phyloP scores from a whole-genome alignment of 441 rosid species.

The Breynia disticha region DNA sequence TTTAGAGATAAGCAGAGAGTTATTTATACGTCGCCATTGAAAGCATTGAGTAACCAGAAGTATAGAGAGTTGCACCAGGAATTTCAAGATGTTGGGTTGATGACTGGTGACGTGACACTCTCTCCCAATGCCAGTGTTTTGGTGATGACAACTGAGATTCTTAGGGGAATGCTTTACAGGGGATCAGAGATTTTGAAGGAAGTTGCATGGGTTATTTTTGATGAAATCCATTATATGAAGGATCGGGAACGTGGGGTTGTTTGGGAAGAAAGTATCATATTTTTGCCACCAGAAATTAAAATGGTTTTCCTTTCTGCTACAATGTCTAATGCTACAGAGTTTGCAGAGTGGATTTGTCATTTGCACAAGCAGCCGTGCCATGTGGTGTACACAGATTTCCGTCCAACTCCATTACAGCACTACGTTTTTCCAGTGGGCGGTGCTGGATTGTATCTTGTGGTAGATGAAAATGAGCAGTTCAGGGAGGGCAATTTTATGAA shows the following conservation, averaged over 20 bases:
- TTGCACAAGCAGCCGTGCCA: conserved; percentile 93
- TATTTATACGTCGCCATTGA: conserved; percentile 85
- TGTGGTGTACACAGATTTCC: conserved; percentile 89
- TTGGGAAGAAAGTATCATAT: conserved; percentile 96
- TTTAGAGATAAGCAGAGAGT: conserved; percentile 92
- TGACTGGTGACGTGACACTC: conserved; percentile 96
- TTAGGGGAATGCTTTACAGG: conserved; percentile 89
- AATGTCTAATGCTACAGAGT: conserved; percentile 95
- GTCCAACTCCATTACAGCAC: conserved; percentile 97
- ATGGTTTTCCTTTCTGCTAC: conserved; percentile 97
- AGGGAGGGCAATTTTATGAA: conserved; percentile 84
- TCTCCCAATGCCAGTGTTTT: conserved; percentile 88
- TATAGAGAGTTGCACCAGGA: conserved; percentile 85
- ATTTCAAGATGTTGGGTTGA: conserved; percentile 88
- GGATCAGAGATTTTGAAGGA: conserved; percentile 94
- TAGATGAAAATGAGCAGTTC: conserved; percentile 87
- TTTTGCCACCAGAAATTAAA: conserved; percentile 87
- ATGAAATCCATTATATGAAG: conserved; percentile 95
- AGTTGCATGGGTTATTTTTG: conserved; percentile 95
- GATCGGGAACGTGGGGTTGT: conserved; percentile 97
- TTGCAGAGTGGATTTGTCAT: conserved; percentile 92
- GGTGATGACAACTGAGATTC: conserved; percentile 95
- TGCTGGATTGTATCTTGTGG: conserved; percentile 81
- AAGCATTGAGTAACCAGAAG: conserved; percentile 97
- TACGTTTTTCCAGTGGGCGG: conserved; percentile 92